phyloP scores from a whole-genome alignment of 805 yeast species.

The Yarrowia sp. region DNA sequence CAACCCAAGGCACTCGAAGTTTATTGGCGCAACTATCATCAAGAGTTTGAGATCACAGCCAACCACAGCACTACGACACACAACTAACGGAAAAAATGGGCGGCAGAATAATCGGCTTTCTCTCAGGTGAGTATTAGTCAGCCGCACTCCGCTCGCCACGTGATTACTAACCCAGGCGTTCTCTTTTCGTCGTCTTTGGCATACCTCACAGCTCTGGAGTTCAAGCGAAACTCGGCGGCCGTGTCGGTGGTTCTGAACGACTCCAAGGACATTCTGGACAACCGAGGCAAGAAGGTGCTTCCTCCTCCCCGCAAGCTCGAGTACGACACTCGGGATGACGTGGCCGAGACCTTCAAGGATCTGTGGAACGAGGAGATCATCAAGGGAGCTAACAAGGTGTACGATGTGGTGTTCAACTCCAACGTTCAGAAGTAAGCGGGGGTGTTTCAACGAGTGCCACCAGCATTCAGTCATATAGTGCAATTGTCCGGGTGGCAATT shows the following conservation, averaged over 20 bases:
- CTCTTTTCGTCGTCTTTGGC: constrained; percentile 65
- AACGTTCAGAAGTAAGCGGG: constrained; percentile 27
- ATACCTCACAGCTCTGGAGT: constrained; percentile 65
- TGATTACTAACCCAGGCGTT: constrained; percentile 57
- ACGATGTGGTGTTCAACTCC: constrained; percentile 24
- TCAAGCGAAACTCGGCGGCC: constrained; percentile 57
- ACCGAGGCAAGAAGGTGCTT: constrained; percentile 54
- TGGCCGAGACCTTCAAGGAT: constrained; percentile 71
- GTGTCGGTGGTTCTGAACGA: constrained; percentile 58
- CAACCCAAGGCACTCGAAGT: constrained; percentile 21
- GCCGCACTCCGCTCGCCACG: background rate
- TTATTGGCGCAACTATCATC: constrained; percentile 32
- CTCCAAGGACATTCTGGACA: constrained; percentile 59
- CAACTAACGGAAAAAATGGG: constrained; percentile 21
- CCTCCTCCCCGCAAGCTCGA: constrained; percentile 56
- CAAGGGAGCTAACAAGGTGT: constrained; percentile 65
- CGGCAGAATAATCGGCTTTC: constrained; percentile 58
- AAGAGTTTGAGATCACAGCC: constrained; percentile 2
- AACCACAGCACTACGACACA: constrained; percentile 13
- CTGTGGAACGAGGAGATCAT: constrained; percentile 81
- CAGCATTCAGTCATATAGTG: no score
- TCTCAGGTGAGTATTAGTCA: constrained; percentile 56
- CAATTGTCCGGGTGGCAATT: no score
- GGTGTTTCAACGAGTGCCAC: background rate
- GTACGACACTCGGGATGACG: constrained; percentile 56